Percentiles rank a stretch among this genome's conserved stretches.
Evolutionary conservation across 345 rosid species (phyloP).

Genomic region (Erodium maritimum): DNA sequence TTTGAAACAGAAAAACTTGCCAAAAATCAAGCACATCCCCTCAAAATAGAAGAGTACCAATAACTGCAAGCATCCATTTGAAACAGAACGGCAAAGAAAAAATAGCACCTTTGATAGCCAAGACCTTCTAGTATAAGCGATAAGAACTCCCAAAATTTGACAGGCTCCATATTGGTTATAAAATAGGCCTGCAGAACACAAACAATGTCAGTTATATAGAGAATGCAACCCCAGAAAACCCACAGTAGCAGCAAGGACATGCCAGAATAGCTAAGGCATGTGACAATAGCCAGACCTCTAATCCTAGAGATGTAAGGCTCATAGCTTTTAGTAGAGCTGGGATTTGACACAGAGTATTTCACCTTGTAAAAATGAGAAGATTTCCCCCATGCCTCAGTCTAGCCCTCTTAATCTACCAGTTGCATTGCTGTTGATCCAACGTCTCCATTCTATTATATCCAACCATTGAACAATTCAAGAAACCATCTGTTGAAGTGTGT

Average conservation of each 20-base stretch:
- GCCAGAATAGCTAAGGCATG: not conserved
- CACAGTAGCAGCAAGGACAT: not conserved
- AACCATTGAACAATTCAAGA: no score
- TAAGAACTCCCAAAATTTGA: slow-evolving; percentile 86
- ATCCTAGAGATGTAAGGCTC: not conserved
- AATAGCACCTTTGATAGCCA: slow-evolving; percentile 71
- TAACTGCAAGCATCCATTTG: not conserved
- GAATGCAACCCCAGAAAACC: not conserved
- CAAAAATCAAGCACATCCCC: not conserved
- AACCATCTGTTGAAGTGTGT: no score
- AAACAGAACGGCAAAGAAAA: slow-evolving; percentile 7
- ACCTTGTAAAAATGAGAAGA: not conserved
- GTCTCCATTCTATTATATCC: not conserved
- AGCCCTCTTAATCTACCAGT: not conserved
- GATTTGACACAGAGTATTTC: not conserved
- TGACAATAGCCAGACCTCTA: not conserved
- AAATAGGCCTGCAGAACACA: slow-evolving; percentile 67
- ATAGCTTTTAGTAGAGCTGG: not conserved
- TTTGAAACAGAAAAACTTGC: not conserved
- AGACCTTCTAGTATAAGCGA: slow-evolving; percentile 68
- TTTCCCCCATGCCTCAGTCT: not conserved
- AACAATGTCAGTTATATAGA: slow-evolving; percentile 9
- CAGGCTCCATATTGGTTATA: slow-evolving; percentile 81
- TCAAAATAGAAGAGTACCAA: slow-evolving; percentile 2
- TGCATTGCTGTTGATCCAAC: not conserved